Conservation (phyloP, 345 rosid species). For the Gossypium longicalyx region DNA sequence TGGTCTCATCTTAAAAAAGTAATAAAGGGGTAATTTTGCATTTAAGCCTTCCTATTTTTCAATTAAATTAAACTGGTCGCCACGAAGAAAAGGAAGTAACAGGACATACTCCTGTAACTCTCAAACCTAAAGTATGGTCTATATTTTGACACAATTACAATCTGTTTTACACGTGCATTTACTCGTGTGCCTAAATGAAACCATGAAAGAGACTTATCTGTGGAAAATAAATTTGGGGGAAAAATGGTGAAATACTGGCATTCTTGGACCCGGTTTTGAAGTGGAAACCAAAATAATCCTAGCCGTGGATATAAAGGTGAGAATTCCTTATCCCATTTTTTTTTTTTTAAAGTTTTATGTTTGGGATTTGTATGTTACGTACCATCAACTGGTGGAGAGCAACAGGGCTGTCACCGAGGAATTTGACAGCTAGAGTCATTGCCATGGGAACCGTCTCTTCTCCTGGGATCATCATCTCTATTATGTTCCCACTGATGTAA, state of each 20-base stretch:
- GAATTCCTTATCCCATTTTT: not conserved
- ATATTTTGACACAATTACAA: not conserved
- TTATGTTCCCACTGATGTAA: conserved; percentile 61
- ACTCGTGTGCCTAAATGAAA: conserved; percentile 42
- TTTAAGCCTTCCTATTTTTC: too few species aligned
- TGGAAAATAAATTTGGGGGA: too few species aligned
- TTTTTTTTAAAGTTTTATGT: not conserved
- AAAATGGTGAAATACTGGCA: conserved; percentile 29
- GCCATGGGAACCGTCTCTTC: conserved; percentile 90
- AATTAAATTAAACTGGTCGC: too few species aligned
- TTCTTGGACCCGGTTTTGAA: conserved; percentile 13
- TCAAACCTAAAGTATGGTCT: not conserved
- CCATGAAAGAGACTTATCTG: conserved; percentile 31
- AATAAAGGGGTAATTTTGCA: too few species aligned
- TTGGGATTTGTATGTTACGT: conserved; percentile 5
- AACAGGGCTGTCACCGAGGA: conserved; percentile 58
- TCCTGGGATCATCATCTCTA: conserved; percentile 98
- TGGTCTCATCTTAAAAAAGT: too few species aligned
- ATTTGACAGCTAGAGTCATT: conserved; percentile 85
- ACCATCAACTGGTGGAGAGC: conserved; percentile 66
- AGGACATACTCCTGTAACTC: not conserved
- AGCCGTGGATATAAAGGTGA: conserved; percentile 30
- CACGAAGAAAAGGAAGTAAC: too few species aligned
- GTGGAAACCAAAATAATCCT: conserved; percentile 23
- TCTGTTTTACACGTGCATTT: conserved; percentile 29